Evolutionary conservation across 176 grass and related monocot genomes (phyloP).

Genomic region (Hyparrhenia diplandra): DNA sequence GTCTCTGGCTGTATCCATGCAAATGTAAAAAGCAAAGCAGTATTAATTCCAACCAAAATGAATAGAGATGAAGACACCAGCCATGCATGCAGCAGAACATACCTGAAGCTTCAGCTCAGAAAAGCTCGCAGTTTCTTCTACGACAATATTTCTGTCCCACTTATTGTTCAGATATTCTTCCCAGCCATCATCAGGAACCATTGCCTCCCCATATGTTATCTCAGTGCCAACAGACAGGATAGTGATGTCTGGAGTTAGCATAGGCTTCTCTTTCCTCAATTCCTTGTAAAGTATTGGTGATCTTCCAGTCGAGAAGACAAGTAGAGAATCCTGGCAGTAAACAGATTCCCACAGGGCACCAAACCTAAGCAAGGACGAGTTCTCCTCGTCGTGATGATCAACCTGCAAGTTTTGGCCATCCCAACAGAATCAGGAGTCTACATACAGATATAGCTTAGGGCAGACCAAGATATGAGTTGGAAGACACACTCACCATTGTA

Average conservation of each 20-base stretch:
- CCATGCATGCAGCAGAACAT: background rate
- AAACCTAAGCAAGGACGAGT: slow-evolving; percentile 74
- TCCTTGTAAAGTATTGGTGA: slow-evolving; percentile 78
- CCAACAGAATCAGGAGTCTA: background rate
- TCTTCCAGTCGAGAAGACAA: slow-evolving; percentile 81
- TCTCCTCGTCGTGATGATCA: slow-evolving; percentile 83
- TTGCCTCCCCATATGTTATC: slow-evolving; percentile 77
- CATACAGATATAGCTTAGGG: background rate
- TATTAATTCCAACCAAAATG: background rate
- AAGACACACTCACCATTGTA: slow-evolving; percentile 65
- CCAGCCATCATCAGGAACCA: slow-evolving; percentile 88
- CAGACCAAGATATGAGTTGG: background rate
- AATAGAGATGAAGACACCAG: background rate
- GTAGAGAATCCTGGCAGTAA: slow-evolving; percentile 69
- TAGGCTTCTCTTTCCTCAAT: slow-evolving; percentile 83
- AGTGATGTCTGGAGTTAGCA: slow-evolving; percentile 81
- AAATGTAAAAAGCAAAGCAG: background rate
- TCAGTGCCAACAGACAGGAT: slow-evolving; percentile 94
- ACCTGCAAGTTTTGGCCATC: slow-evolving; percentile 43
- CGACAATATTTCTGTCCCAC: slow-evolving; percentile 68
- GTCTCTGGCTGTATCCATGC: slow-evolving; percentile 53
- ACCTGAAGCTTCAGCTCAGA: slow-evolving; percentile 67
- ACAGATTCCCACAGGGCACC: slow-evolving; percentile 71
- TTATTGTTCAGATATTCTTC: slow-evolving; percentile 66
- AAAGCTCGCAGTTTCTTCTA: slow-evolving; percentile 62